Evolutionary conservation across 805 yeast species (phyloP), one percentile per base, ranked within the genome.

Genomic region (Ascoidea rubescens): DNA sequence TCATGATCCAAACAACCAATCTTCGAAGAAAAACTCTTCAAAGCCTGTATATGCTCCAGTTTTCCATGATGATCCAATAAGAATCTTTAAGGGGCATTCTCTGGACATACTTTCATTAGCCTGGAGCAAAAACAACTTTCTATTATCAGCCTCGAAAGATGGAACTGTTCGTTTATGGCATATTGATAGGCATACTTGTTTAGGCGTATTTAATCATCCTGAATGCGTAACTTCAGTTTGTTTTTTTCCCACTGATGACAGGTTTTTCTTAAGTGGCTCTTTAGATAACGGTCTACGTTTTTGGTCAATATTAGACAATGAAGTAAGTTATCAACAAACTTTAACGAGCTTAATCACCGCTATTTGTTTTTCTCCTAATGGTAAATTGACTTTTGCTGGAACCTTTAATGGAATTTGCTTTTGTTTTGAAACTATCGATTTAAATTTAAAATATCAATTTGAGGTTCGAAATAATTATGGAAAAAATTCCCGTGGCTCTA

Each of bases 121-220:
- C 59, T 90, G 97, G 97, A 84, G 95, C 50, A 83, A 82, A 59
- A 89, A 88, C 66, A 83, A 83, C 62, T 90, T 90, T 58, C 63
- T 91, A 33, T 63, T 88, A 1, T 74, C 93, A 0, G 82, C 93
- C 4, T 84, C 95, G 1, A 84, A 86, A 83, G 98, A 90, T 66
- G 75, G 78, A 56, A 83, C 95, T 0, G 95, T 81, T 1, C 77
- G 78, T 56, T 67, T 90, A 48, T 90, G 97, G 96, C 95, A 90
- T 64, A 75, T 84, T 10, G 87, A 85, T 45, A 72, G 90, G 49
- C 67, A 66, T 1, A 73, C 70, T 14, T 79, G 87, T 50, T 67
- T 90, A 16, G 74, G 83, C 49, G 72, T 80, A 0, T 89, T 85
- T 59, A 63, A 66, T 10, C 90, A 87, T 62, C 75, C 80, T n/a